Evolutionary conservation across 768 basidiomycete genomes (phyloP), one percentile per base, ranked within the genome.

Genomic region (Podaxis rugospora): DNA sequence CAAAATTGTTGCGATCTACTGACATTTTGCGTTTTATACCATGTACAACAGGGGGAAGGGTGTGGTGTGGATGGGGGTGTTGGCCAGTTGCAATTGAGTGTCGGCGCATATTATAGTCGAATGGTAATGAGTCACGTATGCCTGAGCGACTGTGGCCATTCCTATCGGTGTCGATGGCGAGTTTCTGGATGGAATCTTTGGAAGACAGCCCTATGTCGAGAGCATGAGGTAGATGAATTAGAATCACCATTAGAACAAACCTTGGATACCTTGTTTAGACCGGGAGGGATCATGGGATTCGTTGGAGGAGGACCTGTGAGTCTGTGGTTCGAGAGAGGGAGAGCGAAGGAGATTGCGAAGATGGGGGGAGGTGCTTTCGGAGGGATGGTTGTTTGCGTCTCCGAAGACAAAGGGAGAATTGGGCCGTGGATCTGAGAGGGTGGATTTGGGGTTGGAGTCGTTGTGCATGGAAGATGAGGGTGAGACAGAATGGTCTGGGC

Each of bases 11-110:
- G 59, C 83, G 80, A 78, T 90, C 90, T 64, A 80, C 77, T 23
- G 91, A 92, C 79, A 92, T 87, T 76, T 94, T 94, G 66, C 92
- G 83, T 72, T 93, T 93, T 61, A 84, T 86, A 55, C 90, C 90
- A 67, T 86, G 85, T 0, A 77, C 71, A 0, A 73, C 68, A 21
- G 76, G 66, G 6, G 74, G 70, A 21, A 72, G 71, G 63, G 73
- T 72, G 9, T 75, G 69, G 21, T 78, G 75, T 37, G 77, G 72
- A 65, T 79, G 78, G 54, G 76, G 72, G 46, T 80, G 76, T 53
- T 77, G 78, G 65, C 84, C 82, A 66, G 83, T 81, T 44, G 86
- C 85, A 64, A 90, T 86, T 27, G 89, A 89, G 67, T 89, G 88
- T 23, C 89, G 77, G 51, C 89, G 81, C 78, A 88, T 88, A 65